These are phyloP conservation scores for Didymella arachidicola DNA, from an alignment of 2,329 filamentous ascomycete genomes.

Conservation along the genomic window DNA sequence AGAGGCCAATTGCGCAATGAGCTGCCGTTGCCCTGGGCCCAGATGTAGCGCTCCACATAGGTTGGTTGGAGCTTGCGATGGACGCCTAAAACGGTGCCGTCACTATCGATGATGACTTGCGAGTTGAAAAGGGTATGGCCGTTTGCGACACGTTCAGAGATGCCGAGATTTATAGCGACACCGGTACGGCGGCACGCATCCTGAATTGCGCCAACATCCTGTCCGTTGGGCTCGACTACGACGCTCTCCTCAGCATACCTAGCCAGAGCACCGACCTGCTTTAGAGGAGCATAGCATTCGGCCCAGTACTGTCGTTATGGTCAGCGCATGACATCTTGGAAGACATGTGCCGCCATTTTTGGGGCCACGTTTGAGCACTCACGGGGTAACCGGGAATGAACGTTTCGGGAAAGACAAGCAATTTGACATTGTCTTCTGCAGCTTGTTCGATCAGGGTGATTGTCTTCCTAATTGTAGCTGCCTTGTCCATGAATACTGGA, in stretches of 20 bases:
- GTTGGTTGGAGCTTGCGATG: slow-evolving; percentile 52
- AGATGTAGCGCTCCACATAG: slow-evolving; percentile 46
- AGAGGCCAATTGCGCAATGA: slow-evolving; percentile 43
- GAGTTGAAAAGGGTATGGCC: slow-evolving; percentile 50
- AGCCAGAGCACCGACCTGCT: slow-evolving; percentile 44
- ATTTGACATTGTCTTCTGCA: slow-evolving; percentile 38
- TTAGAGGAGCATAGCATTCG: slow-evolving; percentile 49
- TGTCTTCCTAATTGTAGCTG: slow-evolving; percentile 45
- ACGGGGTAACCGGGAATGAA: slow-evolving; percentile 51
- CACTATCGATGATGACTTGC: slow-evolving; percentile 46
- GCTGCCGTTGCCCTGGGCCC: slow-evolving; percentile 48
- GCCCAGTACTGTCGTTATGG: slow-evolving; percentile 42
- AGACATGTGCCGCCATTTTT: slow-evolving; percentile 4
- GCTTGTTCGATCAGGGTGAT: slow-evolving; percentile 46
- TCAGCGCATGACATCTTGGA: slow-evolving; percentile 17
- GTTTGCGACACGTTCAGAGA: slow-evolving; percentile 46
- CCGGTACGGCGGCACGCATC: slow-evolving; percentile 43
- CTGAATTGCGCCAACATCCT: slow-evolving; percentile 43
- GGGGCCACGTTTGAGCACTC: slow-evolving; percentile 14
- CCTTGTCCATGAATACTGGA: slow-evolving; percentile 51
- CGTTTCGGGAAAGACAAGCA: slow-evolving; percentile 49
- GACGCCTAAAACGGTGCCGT: slow-evolving; percentile 47
- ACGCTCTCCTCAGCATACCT: slow-evolving; percentile 49
- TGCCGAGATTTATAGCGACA: slow-evolving; percentile 46
- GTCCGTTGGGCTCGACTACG: slow-evolving; percentile 42